Evolutionary conservation across 2,329 filamentous ascomycete species (phyloP), one percentile per base, ranked within the genome.

Genomic region (Sporothrix mexicana): DNA sequence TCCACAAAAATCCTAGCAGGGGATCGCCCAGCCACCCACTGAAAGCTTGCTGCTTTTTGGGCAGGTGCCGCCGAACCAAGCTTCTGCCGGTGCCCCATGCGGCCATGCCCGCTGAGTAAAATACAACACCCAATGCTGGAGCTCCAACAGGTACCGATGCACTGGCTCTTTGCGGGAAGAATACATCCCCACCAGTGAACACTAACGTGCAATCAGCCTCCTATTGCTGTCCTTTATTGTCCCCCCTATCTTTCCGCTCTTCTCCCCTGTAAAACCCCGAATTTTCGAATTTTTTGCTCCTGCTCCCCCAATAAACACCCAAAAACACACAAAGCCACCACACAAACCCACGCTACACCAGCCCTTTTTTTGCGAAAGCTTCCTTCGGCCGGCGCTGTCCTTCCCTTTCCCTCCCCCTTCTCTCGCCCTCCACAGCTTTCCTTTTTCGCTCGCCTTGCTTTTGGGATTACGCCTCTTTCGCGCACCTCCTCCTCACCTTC

Each of bases 391-490:
- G 49, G 49, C 62, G 59, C 61, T 49, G 59, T 55, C 67, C 36
- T 43, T 53, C 30, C 59, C 41, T 66, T 47, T 36, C 30, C 30
- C 30, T 36, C 30, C 45, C 20, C 71, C 62, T 69, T 72, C 53
- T 69, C n/a, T 69, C n/a, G 62, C 62, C 51, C 59, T 67, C 70
- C 71, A 72, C 62, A 72, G 64, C 64, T 72, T 69, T 69, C 51
- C 47, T 62, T 59, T 55, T 68, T 36, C 49, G 51, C 47, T 57
- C n/a, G 51, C 62, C 67, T 36, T 36, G 30, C 30, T 36, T 36
- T 36, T 36, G 30, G 30, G 70, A 64, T 57, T 64, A 64, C 59
- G 49, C 49, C 70, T 59, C 68, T 70, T 66, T 61, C 17, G 47
- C 23, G 15, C 61, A 47, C 61, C 61, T 72, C 59, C 62, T 43